Evolutionary conservation across 169 alveolate genomes (phyloP), one percentile per base, ranked within the genome.

Genomic region (Cryptosporidium bovis): DNA sequence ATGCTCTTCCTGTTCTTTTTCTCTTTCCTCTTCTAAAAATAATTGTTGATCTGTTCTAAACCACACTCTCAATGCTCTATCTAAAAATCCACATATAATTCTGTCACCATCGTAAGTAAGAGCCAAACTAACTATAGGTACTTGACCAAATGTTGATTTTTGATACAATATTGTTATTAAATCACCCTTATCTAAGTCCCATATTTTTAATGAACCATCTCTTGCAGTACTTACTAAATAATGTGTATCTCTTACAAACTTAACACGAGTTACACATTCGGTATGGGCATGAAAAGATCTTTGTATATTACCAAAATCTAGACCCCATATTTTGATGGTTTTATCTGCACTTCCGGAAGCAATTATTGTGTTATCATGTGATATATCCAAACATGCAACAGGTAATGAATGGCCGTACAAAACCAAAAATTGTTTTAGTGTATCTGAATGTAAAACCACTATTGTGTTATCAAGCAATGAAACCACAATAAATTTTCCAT

Each of bases 371-470:
- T 91, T 82, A 71, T 94, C 97, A 15, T 93, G 90, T 10, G 96
- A 84, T 20, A 94, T 84, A 62, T 91, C 96, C 62, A 95, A 65
- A 46, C 95, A 89, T 15, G 94, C 91, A 12, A 95, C 94, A 10
- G 97, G 97, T 62, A 95, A 90, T 60, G 93, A 93, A 90, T 95
- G 98, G 1, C 97, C 98, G 66, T 95, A 95, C 46, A 95, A 91
- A 20, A 96, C 91, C 18, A 95, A 82, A 90, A 92, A 94, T 50
- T 90, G 90, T 84, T 93, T 93, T 71, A 92, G 60, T 12, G 95
- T 91, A 68, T 95, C 97, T 20, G 95, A 65, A 87, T 95, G 91
- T 50, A 91, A 90, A 20, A 93, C 93, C 51, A 89, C 91, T 12
- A 95, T 90, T 44, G 96, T 93, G 65, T 82, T 91, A 83, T 95